These are phyloP conservation scores for Sporisorium scitamineum DNA, from an alignment of 1,284 basidiomycete species.

Conservation along the genomic window DNA sequence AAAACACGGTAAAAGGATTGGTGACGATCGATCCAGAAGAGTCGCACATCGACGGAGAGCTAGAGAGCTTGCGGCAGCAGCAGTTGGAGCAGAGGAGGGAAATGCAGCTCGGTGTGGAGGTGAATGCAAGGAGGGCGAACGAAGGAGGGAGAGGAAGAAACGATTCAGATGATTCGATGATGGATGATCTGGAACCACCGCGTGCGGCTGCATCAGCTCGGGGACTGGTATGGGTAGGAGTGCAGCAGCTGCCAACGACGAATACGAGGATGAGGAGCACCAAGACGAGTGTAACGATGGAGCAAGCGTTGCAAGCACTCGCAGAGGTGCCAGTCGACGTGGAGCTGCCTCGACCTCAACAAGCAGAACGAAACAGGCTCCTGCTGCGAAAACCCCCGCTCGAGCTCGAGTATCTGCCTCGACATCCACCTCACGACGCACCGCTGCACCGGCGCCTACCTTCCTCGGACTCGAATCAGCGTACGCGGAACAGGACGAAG, in stretches of 20 bases:
- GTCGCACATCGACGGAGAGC: constrained; percentile 44
- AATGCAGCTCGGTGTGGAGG: constrained; percentile 32
- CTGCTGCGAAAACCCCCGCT: constrained; percentile 8
- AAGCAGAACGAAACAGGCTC: constrained; percentile 8
- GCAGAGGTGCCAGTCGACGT: constrained; percentile 10
- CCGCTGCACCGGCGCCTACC: constrained; percentile 21
- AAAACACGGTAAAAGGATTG: constrained; percentile 43
- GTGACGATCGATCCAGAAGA: constrained; percentile 58
- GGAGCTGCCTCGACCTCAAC: constrained; percentile 5
- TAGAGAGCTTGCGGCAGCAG: constrained; percentile 44
- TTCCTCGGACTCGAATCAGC: constrained; percentile 41
- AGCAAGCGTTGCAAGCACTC: constrained; percentile 16
- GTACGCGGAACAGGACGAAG: constrained; percentile 35
- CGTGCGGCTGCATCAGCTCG: constrained; percentile 4
- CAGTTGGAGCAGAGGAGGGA: constrained; percentile 24
- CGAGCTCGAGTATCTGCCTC: not conserved
- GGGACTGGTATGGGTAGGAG: not conserved
- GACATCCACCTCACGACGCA: constrained; percentile 12
- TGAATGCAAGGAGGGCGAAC: constrained; percentile 13
- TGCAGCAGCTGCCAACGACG: constrained; percentile 5
- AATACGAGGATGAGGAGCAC: constrained; percentile 25
- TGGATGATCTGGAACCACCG: constrained; percentile 45
- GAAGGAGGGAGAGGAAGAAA: not conserved
- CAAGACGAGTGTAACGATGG: constrained; percentile 20
- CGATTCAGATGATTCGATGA: constrained; percentile 58